Evolutionary conservation across 305 asterid genomes (phyloP).

Genomic region (Fraxinus baroniana): DNA sequence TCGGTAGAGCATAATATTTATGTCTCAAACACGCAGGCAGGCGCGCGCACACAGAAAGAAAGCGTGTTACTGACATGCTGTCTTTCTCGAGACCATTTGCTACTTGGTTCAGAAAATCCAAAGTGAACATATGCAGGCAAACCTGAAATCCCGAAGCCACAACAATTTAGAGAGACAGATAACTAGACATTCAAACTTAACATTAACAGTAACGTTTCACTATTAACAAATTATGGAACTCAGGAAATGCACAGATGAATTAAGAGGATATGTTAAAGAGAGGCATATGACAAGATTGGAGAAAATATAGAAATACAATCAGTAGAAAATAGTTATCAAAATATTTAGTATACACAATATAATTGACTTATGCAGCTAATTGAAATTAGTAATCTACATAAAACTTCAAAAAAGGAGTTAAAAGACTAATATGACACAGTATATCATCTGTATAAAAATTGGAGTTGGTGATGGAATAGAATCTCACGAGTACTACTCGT

Average conservation of each 20-base stretch:
- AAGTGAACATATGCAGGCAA: constrained; percentile 90
- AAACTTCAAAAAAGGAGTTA: background rate
- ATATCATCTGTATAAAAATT: background rate
- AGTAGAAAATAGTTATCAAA: background rate
- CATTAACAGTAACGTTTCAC: background rate
- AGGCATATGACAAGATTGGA: background rate
- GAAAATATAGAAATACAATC: background rate
- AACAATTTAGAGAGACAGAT: background rate
- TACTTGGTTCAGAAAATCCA: constrained; percentile 94
- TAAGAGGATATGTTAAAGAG: background rate
- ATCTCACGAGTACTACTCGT: background rate
- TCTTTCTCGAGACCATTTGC: constrained; percentile 96
- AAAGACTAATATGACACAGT: background rate
- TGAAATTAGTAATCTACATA: background rate
- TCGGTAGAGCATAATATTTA: background rate
- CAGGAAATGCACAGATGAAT: background rate
- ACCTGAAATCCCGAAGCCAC: constrained; percentile 57
- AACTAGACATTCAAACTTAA: background rate
- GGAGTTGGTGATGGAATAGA: background rate
- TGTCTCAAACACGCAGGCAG: background rate
- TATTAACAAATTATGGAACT: background rate
- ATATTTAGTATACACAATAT: background rate
- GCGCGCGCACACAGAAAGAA: constrained; percentile 11
- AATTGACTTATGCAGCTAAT: background rate
- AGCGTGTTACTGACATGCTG: constrained; percentile 68